Conservation (phyloP, 306 rosid species). For the Alnus rubra region DNA sequence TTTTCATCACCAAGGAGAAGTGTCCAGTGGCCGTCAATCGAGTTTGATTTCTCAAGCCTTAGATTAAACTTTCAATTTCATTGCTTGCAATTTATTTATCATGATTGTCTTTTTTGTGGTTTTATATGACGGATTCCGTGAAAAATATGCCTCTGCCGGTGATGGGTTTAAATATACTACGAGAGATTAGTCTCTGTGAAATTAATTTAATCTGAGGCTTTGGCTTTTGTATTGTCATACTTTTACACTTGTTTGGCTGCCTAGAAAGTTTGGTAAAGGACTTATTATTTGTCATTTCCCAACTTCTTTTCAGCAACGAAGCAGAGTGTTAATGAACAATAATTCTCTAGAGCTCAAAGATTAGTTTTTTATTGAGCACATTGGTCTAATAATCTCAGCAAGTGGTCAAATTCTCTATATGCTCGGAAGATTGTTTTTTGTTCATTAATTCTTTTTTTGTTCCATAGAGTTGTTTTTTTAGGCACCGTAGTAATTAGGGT, state of each 20-base stretch:
- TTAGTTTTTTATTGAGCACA: neutral
- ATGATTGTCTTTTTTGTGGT: neutral
- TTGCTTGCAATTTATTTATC: neutral
- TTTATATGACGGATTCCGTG: no score
- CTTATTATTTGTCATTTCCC: no score
- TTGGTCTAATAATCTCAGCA: no score
- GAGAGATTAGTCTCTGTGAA: slow-evolving; percentile 60
- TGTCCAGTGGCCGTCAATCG: no score
- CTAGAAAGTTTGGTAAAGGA: neutral
- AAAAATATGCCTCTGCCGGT: slow-evolving; percentile 34
- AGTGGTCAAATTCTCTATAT: neutral
- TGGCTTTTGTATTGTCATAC: neutral
- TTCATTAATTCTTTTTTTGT: neutral
- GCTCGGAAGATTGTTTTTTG: neutral
- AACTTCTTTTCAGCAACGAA: neutral
- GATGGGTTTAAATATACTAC: slow-evolving; percentile 78
- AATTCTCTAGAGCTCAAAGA: neutral
- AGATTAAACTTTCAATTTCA: neutral
- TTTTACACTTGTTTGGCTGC: neutral
- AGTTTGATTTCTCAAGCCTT: neutral
- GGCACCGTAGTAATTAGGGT: neutral
- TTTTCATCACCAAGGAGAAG: no score
- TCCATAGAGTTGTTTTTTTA: neutral
- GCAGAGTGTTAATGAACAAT: neutral
- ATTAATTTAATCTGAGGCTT: slow-evolving; percentile 62